Evolutionary conservation across 2,329 filamentous ascomycete genomes (phyloP).

Genomic region (Cladophialophora carrionii): DNA sequence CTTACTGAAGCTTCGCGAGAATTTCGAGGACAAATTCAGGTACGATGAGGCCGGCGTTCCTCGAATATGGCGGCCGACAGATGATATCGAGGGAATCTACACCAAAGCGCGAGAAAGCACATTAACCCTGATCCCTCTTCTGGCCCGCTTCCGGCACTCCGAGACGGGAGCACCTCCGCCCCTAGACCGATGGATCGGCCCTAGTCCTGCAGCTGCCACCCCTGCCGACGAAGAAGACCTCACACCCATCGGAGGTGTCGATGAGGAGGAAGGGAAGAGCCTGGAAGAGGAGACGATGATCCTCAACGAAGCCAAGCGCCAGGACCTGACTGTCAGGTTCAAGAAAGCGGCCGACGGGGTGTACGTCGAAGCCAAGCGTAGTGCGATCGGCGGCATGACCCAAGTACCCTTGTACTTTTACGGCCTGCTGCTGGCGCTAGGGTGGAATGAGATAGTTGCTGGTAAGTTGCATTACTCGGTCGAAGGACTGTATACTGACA

Average conservation of each 20-base stretch:
- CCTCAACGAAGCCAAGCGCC: constrained; percentile 84
- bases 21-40: constrained; percentile 98
- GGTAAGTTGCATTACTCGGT: constrained; percentile 60
- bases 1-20: constrained; percentile 90
- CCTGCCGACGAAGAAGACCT: constrained; percentile 88
- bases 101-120: constrained; percentile 91
- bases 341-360: constrained; percentile 98
- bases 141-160: constrained; percentile 79
- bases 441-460: constrained; percentile 98
- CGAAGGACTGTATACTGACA: constrained; percentile 25
- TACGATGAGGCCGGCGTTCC: constrained; percentile 95
- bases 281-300: constrained; percentile 95
- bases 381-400: constrained; percentile 91
- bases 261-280: constrained; percentile 92
- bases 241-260: constrained; percentile 84
- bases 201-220: constrained; percentile 72
- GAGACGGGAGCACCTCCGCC: constrained; percentile 73
- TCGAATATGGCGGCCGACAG: constrained; percentile 91
- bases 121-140: constrained; percentile 82
- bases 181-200: constrained; percentile 81
- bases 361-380: constrained; percentile 96
- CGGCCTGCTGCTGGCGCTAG: constrained; percentile 79
- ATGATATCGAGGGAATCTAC: constrained; percentile 96
- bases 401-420: constrained; percentile 97
- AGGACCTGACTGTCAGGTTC: constrained; percentile 90